These are phyloP conservation scores for Penicillium alfredii DNA, from an alignment of 495 filamentous ascomycete genomes.

Conservation along the genomic window DNA sequence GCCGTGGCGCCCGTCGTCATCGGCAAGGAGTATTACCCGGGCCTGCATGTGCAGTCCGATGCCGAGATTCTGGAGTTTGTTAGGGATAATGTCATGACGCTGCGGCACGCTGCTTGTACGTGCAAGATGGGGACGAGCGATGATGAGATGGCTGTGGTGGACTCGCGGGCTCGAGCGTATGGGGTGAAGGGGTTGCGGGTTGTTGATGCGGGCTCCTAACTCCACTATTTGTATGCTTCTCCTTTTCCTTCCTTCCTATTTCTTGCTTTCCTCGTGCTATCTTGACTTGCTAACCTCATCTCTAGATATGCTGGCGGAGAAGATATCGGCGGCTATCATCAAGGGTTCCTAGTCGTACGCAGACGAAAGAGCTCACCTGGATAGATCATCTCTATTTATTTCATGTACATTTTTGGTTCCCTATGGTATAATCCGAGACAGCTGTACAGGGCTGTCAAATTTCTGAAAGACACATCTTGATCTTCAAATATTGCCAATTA, in stretches of 20 bases:
- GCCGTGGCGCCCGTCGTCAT: slow-evolving; percentile 37
- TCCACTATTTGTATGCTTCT: slow-evolving; percentile 37
- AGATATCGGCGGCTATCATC: slow-evolving; percentile 44
- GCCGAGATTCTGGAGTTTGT: slow-evolving; percentile 45
- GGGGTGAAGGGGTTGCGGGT: slow-evolving; percentile 49
- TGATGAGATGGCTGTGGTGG: slow-evolving; percentile 53
- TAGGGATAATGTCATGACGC: slow-evolving; percentile 28
- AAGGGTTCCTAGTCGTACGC: background rate
- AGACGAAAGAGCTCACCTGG: background rate
- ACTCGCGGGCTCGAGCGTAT: slow-evolving; percentile 43
- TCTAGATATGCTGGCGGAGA: slow-evolving; percentile 48
- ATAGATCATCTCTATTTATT: too few species aligned
- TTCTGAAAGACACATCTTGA: too few species aligned
- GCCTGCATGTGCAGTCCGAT: slow-evolving; percentile 41
- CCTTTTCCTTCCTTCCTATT: background rate
- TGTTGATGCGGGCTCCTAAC: slow-evolving; percentile 50
- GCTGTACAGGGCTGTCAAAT: too few species aligned
- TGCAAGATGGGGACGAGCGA: slow-evolving; percentile 48
- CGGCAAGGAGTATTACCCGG: slow-evolving; percentile 46
- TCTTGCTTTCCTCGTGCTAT: background rate
- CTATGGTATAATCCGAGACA: too few species aligned
- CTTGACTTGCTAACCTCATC: background rate
- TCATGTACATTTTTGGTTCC: too few species aligned
- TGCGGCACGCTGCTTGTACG: slow-evolving; percentile 49
- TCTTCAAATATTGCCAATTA: too few species aligned